These are phyloP conservation scores for Chytriomyces sp. DNA, from an alignment of 192 early-diverging fungal genomes.

Conservation along the genomic window DNA sequence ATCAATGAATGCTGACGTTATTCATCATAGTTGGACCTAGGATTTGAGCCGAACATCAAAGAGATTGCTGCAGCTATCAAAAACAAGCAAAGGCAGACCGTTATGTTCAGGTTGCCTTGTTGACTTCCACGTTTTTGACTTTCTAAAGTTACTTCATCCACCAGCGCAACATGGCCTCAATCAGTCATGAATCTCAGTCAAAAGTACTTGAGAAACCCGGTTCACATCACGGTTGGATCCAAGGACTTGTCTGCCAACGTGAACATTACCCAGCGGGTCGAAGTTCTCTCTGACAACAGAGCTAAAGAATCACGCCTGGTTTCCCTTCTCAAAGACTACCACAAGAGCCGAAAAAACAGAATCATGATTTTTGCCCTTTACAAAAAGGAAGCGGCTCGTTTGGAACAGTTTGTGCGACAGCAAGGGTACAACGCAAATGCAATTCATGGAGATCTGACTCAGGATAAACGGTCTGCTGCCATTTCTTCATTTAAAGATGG, in stretches of 20 bases:
- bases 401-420: constrained; percentile 72
- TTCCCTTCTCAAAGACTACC: constrained; percentile 76
- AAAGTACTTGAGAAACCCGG: constrained; percentile 78
- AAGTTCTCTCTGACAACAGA: constrained; percentile 74
- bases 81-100: constrained; percentile 74
- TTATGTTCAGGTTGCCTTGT: constrained; percentile 72
- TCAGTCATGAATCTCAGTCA: constrained; percentile 83
- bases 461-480: constrained; percentile 78
- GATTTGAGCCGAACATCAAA: constrained; percentile 89
- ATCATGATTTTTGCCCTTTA: constrained; percentile 94
- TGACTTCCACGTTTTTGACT: not conserved
- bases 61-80: constrained; percentile 75
- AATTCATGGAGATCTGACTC: constrained; percentile 92
- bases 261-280: constrained; percentile 85
- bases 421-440: constrained; percentile 81
- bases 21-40: constrained; percentile 69
- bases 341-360: constrained; percentile 81
- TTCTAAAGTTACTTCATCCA: not conserved
- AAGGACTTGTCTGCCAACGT: constrained; percentile 85
- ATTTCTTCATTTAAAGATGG: constrained; percentile 83
- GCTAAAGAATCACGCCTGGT: constrained; percentile 76
- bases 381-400: constrained; percentile 89
- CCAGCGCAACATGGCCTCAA: constrained; percentile 89
- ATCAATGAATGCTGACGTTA: not conserved
- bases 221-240: constrained; percentile 84